Base-by-base conservation (phyloP, 2,329 filamentous ascomycete species). In the Davidsoniella neocaledoniae region DNA sequence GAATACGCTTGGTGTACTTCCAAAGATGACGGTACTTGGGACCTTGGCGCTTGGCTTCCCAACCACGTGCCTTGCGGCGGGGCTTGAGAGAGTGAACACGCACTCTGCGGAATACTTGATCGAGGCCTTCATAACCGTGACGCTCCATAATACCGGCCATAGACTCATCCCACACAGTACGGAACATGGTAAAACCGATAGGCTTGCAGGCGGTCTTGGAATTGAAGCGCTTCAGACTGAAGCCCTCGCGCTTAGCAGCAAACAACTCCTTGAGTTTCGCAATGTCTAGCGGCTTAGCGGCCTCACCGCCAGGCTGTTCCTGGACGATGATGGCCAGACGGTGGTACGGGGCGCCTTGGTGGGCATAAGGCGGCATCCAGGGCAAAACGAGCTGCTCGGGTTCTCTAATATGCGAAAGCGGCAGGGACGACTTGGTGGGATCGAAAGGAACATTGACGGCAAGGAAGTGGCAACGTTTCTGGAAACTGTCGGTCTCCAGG, bases 301-400 rank as follows among this genome's bases (percentile, higher is more conserved):
- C 10, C 54, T 72, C 59, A 49, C 73, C 77, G 49, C 77, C 68
- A 47, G 74, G 69, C 65, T 98, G 91, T 67, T 94, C 78, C 46
- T 96, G 70, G 19, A 98, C 69, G 61, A 91, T 83, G 53, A 96
- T 68, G 44, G 81, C 81, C 49, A 96, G 71, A 48, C 91, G 83
- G 66, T 96, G 91, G 67, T 96, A 95, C 1, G 85, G 85, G 2
- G 82, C 76, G 51, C 91, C 91, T 69, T 91, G 94, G 62, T 94
- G 84, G 1, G 86, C 81, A 61, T 83, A 86, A 1, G 91, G 83
- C 1, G 90, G 82, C 21, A 88, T 69, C 86, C 90, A 98, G 1
- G 86, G 81, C 3, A 79, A 67, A 51, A 85, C 77, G 45, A 91
- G 72, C 63, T 91, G 79, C 26, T 71, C 68, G 17, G 76, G 69